Evolutionary conservation across 768 basidiomycete genomes (phyloP).

Genomic region (Cystofilobasidium bisporidii): DNA sequence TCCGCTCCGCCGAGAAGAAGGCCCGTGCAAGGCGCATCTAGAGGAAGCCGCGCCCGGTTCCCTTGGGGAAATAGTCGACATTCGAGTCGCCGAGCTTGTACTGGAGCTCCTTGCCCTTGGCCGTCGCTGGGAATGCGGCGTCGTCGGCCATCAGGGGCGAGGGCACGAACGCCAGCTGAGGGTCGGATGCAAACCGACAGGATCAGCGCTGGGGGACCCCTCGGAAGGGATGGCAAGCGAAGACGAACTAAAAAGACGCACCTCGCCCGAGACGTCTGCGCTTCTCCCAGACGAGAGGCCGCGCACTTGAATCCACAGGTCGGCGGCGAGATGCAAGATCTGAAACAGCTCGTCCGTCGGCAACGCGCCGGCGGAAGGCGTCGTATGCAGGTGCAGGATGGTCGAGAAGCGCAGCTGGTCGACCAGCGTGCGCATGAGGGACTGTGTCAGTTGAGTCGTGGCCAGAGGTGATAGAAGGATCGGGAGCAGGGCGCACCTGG

Average conservation of each 20-base stretch:
- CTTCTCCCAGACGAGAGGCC: slow-evolving; percentile 14
- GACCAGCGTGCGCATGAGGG: too few relatives aligned
- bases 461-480: too few relatives aligned
- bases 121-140: slow-evolving; percentile 15
- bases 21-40: slow-evolving; percentile 2
- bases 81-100: slow-evolving; percentile 23
- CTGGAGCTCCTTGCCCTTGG: slow-evolving; percentile 22
- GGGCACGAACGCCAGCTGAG: slow-evolving; percentile 21
- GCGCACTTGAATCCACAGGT: slow-evolving; percentile 14
- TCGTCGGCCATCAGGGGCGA: slow-evolving; percentile 11
- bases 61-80: slow-evolving; percentile 22
- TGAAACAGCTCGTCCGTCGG: slow-evolving; percentile 17
- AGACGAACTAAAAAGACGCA: slow-evolving; percentile 19
- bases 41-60: slow-evolving; percentile 23
- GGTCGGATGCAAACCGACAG: too few relatives aligned
- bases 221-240: too few relatives aligned
- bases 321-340: slow-evolving; percentile 9
- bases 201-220: too few relatives aligned
- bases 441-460: background rate
- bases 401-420: background rate
- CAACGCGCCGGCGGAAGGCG: background rate
- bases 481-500: background rate
- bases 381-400: slow-evolving; percentile 13
- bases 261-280: slow-evolving; percentile 26
- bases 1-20: too few relatives aligned